These are phyloP conservation scores for Phytophthora macrochlamydospora DNA, from an alignment of 352 stramenopile genomes.

Conservation along the genomic window DNA sequence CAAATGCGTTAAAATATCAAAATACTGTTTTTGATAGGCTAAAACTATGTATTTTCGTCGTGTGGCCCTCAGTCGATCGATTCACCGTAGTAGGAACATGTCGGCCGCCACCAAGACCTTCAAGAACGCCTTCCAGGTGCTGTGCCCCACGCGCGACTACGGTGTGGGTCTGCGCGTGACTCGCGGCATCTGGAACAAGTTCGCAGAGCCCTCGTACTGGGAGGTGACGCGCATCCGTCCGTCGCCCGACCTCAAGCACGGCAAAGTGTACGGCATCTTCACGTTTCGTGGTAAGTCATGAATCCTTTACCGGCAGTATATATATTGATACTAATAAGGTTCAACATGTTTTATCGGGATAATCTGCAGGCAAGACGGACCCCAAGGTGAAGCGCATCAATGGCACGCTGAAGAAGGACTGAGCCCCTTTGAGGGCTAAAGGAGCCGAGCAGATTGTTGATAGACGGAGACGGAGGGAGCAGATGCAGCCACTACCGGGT, in stretches of 20 bases:
- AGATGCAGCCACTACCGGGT: constrained; percentile 6
- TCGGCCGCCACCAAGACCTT: constrained; percentile 44
- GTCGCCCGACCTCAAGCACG: constrained; percentile 81
- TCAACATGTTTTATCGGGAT: no score
- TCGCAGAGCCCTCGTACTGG: constrained; percentile 75
- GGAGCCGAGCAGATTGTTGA: not conserved
- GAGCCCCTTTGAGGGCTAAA: constrained; percentile 32
- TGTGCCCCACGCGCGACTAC: constrained; percentile 72
- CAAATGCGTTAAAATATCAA: not conserved
- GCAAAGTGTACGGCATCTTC: constrained; percentile 83
- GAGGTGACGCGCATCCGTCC: constrained; percentile 82
- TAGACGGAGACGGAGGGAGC: constrained; percentile 4
- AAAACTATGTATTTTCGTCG: constrained; percentile 3
- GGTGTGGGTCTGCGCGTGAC: constrained; percentile 74
- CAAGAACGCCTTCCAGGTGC: constrained; percentile 78
- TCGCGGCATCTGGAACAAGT: constrained; percentile 77
- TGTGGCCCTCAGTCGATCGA: constrained; percentile 13
- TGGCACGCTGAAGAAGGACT: constrained; percentile 78
- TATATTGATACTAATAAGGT: not conserved
- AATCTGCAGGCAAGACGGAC: constrained; percentile 65
- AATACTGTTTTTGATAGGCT: constrained; percentile 23
- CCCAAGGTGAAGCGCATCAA: constrained; percentile 79
- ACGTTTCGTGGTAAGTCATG: constrained; percentile 78
- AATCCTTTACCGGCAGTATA: not conserved
- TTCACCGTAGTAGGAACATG: constrained; percentile 28